These are phyloP conservation scores for Sporormia fimetaria DNA, from an alignment of 495 filamentous ascomycete genomes.

Conservation along the genomic window DNA sequence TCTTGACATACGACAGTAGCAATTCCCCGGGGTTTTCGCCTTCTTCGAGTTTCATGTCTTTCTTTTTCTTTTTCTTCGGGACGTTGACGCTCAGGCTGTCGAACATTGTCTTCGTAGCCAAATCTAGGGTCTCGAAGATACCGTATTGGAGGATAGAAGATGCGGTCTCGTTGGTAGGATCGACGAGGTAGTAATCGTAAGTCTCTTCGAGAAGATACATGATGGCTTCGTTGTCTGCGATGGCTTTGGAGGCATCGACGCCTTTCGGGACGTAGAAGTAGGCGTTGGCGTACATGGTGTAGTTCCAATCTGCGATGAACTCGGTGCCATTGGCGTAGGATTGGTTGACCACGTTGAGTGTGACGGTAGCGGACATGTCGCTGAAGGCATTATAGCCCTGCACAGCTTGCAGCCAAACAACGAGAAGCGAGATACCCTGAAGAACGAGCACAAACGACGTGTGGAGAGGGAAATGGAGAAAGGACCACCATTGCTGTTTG, in stretches of 20 bases:
- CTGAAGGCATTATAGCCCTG: not conserved
- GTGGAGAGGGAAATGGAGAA: constrained; percentile 62
- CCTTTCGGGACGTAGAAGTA: constrained; percentile 19
- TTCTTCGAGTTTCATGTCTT: constrained; percentile 10
- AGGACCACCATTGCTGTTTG: constrained; percentile 51
- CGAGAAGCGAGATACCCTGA: constrained; percentile 36
- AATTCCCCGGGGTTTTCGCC: constrained; percentile 12
- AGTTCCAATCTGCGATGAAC: not conserved
- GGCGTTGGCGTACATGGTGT: constrained; percentile 4
- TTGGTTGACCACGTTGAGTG: not conserved
- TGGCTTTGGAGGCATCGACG: constrained; percentile 10
- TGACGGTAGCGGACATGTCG: not conserved
- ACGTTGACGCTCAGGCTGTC: constrained; percentile 30
- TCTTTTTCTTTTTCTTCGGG: constrained; percentile 21
- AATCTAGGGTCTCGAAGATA: constrained; percentile 5
- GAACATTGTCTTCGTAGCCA: constrained; percentile 21
- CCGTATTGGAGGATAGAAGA: not conserved
- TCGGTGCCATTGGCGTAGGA: constrained; percentile 1
- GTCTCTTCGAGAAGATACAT: constrained; percentile 12
- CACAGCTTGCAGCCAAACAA: constrained; percentile 23
- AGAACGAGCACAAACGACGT: constrained; percentile 45
- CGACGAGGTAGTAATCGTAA: not conserved
- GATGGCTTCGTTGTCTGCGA: constrained; percentile 10
- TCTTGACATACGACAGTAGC: constrained; percentile 24
- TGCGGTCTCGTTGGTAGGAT: constrained; percentile 11